These are phyloP conservation scores for Cyberlindnera amylophila DNA, from an alignment of 805 yeast genomes.

Conservation along the genomic window DNA sequence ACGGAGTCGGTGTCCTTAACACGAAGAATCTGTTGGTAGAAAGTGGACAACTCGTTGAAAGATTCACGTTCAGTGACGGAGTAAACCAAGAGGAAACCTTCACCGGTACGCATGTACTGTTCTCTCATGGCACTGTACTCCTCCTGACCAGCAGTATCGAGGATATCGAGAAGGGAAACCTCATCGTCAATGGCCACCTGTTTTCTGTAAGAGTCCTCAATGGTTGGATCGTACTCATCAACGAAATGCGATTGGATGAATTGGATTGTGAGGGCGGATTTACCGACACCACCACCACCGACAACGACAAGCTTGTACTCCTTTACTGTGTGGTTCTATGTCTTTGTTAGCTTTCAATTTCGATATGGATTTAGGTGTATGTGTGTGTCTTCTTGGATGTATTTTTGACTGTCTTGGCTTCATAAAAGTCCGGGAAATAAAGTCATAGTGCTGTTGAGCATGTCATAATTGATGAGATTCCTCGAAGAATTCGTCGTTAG, in stretches of 20 bases:
- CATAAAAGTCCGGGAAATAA: too few relatives aligned
- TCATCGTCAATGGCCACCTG: slow-evolving; percentile 80
- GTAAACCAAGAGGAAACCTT: slow-evolving; percentile 87
- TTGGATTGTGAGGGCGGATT: slow-evolving; percentile 92
- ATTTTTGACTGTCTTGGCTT: too few relatives aligned
- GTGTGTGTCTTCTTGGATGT: background rate
- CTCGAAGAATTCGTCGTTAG: too few relatives aligned
- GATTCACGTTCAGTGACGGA: slow-evolving; percentile 82
- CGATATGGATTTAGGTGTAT: background rate
- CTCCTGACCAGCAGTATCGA: slow-evolving; percentile 98
- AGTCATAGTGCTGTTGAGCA: too few relatives aligned
- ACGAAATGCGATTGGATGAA: slow-evolving; percentile 92
- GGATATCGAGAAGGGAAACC: slow-evolving; percentile 75
- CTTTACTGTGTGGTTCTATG: slow-evolving; percentile 38
- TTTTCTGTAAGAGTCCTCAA: slow-evolving; percentile 88
- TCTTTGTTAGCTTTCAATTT: background rate
- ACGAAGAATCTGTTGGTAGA: slow-evolving; percentile 73
- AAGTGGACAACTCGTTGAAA: slow-evolving; percentile 78
- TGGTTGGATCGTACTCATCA: slow-evolving; percentile 97
- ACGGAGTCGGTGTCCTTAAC: slow-evolving; percentile 75
- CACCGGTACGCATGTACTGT: slow-evolving; percentile 94
- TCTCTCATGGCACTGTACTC: slow-evolving; percentile 93
- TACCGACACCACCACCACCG: slow-evolving; percentile 99
- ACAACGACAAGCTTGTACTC: slow-evolving; percentile 94
- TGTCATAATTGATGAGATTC: too few relatives aligned